Base-by-base conservation (phyloP, 208 protist species). In the Crithidia acanthocephali region DNA sequence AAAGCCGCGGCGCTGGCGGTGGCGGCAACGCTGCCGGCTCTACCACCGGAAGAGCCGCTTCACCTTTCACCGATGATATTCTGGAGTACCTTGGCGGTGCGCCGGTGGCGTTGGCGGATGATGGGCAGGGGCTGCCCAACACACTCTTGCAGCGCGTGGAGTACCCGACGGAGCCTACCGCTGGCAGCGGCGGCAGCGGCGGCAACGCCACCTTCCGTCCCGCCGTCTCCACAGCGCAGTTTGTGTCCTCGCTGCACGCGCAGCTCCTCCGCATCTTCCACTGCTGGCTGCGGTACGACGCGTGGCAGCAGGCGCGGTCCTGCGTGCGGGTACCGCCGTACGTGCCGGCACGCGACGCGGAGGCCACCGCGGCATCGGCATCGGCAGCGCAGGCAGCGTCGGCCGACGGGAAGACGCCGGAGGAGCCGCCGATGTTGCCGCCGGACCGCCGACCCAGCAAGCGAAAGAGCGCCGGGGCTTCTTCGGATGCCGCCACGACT, bases 281-380 rank as follows among this genome's bases (percentile, higher is more conserved):
- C 22, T 65, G 61, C 35, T 75, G 58, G 40, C 48, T 69, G 51
- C 74, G 72, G 28, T 90, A 77, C 67, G 57, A 79, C 20, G 33
- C 63, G 37, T 85, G 77, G 76, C 72, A 44, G 16, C 32, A 33
- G 16, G n/a, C 20, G 0, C 72, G 75, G 0, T 33, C 16, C 2
- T 70, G 72, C 11, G 70, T 87, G 23, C 44, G 48, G 18, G 85
- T 90, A 18, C 85, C 85, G 27, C 48, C 64, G 2, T 90, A 87
- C 74, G 67, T 60, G 3, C 63, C 73, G 0, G 74, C 85, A 10
- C 55, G 65, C 30, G 75, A 86, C 47, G 58, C 71, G 0, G 77
- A 86, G 33, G 75, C 73, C 6, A 33, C 58, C 3, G 22, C 68
- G 35, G 44, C 55, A 15, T 40, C 68, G 2, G 33, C 37, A 5